Base-by-base conservation (phyloP, 2,329 filamentous ascomycete genomes). In the Venturia nashicola region DNA sequence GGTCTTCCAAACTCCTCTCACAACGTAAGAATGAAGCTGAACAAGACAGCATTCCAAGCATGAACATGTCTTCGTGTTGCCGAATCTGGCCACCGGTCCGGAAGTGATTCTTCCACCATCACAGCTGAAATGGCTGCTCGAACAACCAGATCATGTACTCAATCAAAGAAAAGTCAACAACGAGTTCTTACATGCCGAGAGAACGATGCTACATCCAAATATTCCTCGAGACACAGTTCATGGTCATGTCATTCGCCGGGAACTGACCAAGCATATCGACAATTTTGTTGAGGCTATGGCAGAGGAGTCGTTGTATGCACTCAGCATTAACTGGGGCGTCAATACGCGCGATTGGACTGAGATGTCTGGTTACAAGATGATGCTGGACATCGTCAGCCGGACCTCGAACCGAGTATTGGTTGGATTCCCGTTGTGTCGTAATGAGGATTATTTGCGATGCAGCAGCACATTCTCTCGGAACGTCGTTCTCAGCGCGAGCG, bases 211-310 rank as follows among this genome's bases (percentile, higher is more conserved):
- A 9, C 68, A 72, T 14, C 70, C 71, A 1, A 64, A 67, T 12
- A 68, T 79, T 3, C 65, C 78, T 4, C 67, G 70, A n/a, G 71
- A 76, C 46, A 71, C 75, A 0, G 75, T 75, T 65, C 77, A 79
- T 64, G 75, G 76, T 61, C 73, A 74, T 61, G 73, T 77, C 5
- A 68, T 79, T 18, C 73, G 75, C 59, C 75, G 74, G 39, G 72
- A 76, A 59, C 70, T 80, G 9, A 71, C 76, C 6, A 71, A 76
- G 23, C 72, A 75, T 34, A 66, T 79, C 2, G 73, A 72, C 27
- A 67, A 67, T 1, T 69, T 78, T 18, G 70, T 77, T 32, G 72
- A 72, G 0, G 72, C 71, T 7, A 70, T 77, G 2, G 70, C 69
- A 48, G 74, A 78, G 6, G 77, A 79, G 54, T 67, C 78, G 0